A percentile compares a stretch with the other conserved stretches of the same genome.
Evolutionary conservation across 345 rosid species (phyloP).

Genomic region (Eucalyptus erythrocorys): DNA sequence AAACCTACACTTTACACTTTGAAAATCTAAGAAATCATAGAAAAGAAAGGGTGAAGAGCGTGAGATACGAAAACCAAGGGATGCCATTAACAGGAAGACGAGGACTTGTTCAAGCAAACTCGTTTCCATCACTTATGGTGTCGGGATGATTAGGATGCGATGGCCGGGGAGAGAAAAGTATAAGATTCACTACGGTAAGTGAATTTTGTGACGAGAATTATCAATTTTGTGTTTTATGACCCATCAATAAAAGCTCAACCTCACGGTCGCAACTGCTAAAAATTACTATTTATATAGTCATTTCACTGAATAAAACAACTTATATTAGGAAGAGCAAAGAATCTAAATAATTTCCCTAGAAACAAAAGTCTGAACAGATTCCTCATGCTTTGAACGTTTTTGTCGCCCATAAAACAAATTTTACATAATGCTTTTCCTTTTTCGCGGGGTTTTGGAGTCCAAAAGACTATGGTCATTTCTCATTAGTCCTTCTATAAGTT

Average conservation of each 20-base stretch:
- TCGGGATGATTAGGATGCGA: background rate
- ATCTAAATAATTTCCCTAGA: background rate
- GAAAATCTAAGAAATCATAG: background rate
- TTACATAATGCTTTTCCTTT: background rate
- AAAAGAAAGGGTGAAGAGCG: background rate
- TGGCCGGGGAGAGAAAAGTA: background rate
- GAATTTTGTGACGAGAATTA: background rate
- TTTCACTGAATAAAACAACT: background rate
- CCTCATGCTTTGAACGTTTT: background rate
- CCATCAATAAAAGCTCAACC: background rate
- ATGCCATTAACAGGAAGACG: background rate
- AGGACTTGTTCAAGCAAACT: background rate
- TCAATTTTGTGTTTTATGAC: background rate
- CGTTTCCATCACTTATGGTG: background rate
- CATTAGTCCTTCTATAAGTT: background rate
- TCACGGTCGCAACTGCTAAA: background rate
- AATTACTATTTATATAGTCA: background rate
- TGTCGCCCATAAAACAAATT: background rate
- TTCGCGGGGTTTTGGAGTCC: background rate
- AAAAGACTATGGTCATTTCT: background rate
- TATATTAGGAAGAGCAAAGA: background rate
- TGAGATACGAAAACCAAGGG: background rate
- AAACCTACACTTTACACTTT: background rate
- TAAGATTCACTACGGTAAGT: background rate
- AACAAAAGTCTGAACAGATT: background rate